phyloP scores from a whole-genome alignment of 2,329 filamentous ascomycete genomes.

The Blastomyces emzantsi region DNA sequence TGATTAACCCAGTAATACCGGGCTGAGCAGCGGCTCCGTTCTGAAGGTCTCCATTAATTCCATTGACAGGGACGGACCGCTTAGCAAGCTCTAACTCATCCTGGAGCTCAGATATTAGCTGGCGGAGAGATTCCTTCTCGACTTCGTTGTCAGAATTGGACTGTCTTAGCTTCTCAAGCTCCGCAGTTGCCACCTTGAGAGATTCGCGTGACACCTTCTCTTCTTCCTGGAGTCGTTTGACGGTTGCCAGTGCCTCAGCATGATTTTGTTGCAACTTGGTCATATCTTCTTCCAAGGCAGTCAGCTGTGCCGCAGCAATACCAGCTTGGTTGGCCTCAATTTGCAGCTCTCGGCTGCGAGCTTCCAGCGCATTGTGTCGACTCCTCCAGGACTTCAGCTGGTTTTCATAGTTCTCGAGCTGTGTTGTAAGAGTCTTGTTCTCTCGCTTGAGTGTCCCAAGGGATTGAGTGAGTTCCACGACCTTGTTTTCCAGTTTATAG shows the following conservation, averaged over 20 bases:
- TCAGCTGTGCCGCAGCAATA: slow-evolving; percentile 82
- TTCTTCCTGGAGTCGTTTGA: slow-evolving; percentile 91
- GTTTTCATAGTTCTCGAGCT: slow-evolving; percentile 91
- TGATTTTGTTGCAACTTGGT: slow-evolving; percentile 79
- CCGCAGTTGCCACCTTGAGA: slow-evolving; percentile 65
- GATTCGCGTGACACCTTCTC: slow-evolving; percentile 78
- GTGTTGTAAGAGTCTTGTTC: slow-evolving; percentile 79
- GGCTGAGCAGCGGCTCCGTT: slow-evolving; percentile 53
- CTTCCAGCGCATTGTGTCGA: slow-evolving; percentile 81
- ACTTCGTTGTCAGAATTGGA: slow-evolving; percentile 67
- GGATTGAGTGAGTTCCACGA: slow-evolving; percentile 92
- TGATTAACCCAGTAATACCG: slow-evolving; percentile 72
- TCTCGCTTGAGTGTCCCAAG: slow-evolving; percentile 86
- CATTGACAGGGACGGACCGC: slow-evolving; percentile 63
- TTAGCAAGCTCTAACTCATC: slow-evolving; percentile 87
- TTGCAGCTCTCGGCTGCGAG: slow-evolving; percentile 85
- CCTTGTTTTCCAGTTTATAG: slow-evolving; percentile 99
- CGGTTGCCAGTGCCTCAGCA: slow-evolving; percentile 80
- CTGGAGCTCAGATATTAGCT: slow-evolving; percentile 82
- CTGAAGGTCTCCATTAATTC: slow-evolving; percentile 49
- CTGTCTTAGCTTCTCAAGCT: slow-evolving; percentile 70
- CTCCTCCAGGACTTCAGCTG: slow-evolving; percentile 96
- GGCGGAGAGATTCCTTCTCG: slow-evolving; percentile 75
- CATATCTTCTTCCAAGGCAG: slow-evolving; percentile 93
- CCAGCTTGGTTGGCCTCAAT: slow-evolving; percentile 95